Evolutionary conservation across 1,139 yeast species (phyloP).

Genomic region (Taphrina pruni): DNA sequence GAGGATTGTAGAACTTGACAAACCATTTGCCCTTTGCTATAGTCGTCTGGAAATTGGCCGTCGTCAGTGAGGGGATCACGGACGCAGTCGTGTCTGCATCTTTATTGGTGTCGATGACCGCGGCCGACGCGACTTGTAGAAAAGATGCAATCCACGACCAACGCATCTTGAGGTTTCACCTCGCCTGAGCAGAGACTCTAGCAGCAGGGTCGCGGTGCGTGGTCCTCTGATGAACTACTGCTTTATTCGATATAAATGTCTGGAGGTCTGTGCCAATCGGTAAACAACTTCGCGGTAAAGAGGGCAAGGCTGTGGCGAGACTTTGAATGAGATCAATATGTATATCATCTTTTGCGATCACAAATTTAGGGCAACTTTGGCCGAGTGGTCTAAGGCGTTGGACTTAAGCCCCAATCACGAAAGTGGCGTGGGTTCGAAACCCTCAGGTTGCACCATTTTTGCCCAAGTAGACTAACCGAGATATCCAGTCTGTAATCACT

Average conservation of each 20-base stretch:
- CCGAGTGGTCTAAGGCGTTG: slow-evolving; percentile 24
- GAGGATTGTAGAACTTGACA: slow-evolving; percentile 56
- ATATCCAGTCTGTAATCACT: too few relatives aligned
- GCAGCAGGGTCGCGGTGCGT: not conserved
- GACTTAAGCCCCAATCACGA: slow-evolving; percentile 24
- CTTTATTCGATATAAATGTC: too few relatives aligned
- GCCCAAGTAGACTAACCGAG: not conserved
- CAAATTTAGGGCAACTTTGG: slow-evolving; percentile 17
- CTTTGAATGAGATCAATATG: too few relatives aligned
- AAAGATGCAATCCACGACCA: not conserved
- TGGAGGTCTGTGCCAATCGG: too few relatives aligned
- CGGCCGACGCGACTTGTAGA: not conserved
- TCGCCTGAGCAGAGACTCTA: not conserved
- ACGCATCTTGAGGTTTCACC: not conserved
- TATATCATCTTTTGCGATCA: not conserved
- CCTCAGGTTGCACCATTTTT: slow-evolving; percentile 19
- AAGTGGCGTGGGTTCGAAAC: slow-evolving; percentile 24
- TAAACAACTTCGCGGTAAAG: too few relatives aligned
- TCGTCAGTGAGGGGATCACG: slow-evolving; percentile 21
- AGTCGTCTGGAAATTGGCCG: slow-evolving; percentile 17
- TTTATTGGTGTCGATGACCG: not conserved
- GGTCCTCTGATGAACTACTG: not conserved
- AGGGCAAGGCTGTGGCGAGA: too few relatives aligned
- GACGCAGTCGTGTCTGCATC: not conserved
- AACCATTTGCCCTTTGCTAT: slow-evolving; percentile 50